Evolutionary conservation across 2,329 filamentous ascomycete species (phyloP), one percentile per base, ranked within the genome.

Genomic region (Paecilomyces sp.): DNA sequence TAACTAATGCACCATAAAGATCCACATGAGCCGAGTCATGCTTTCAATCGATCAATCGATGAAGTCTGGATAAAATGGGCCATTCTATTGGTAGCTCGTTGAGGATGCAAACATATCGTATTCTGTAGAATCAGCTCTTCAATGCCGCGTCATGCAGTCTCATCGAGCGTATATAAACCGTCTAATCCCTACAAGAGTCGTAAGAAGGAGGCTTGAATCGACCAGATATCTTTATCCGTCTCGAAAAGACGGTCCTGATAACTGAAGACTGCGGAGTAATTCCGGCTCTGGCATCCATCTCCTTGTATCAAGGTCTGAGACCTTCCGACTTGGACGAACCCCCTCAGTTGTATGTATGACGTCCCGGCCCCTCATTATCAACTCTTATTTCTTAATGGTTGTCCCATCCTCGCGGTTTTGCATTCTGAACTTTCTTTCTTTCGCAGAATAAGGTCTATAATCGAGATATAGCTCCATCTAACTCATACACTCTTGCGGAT

Each of bases 291-390:
- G 11, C 8, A 33, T 18, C 41, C 36, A 41, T 11, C 36, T 5
- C 13, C 3, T 47, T 18, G 41, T 47, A 47, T 47, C 41, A 47
- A 18, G 41, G 4, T n/a, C 15, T 47, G n/a, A 47, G 41, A 47
- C 41, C n/a, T 47, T 18, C 41, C 41, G n/a, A 47, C 15, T 54
- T 3, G 24, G 28, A 24, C 52, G 18, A n/a, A 25, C 41, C 41
- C 36, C 41, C 41, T 47, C 41, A 47, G 41, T 54, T 58, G 56
- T 56, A 60, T 31, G 24, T 58, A 63, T 65, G 58, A 65, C 58
- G 58, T 61, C 56, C 54, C 31, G 30, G 41, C 41, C 25, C 31
- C 36, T 30, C 34, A n/a, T 30, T 25, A 51, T 30, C 24, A 50
- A 13, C 31, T 28, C 25, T 51, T 57, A 18, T 53, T 15, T 24